phyloP scores from a whole-genome alignment of 495 filamentous ascomycete species.

The Annulohypoxylon maeteangense region DNA sequence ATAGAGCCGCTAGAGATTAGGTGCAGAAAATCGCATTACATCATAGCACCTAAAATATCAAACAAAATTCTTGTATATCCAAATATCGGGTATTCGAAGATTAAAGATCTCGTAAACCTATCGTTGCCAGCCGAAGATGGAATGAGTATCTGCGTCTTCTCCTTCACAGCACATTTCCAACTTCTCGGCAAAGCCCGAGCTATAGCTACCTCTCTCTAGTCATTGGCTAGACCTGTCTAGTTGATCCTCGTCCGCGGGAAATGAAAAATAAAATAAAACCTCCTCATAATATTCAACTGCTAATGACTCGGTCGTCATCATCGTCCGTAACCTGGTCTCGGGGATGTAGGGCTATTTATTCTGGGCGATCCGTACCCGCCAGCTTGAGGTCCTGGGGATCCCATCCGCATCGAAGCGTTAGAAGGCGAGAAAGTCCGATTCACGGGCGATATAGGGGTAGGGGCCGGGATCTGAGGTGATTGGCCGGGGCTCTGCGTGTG shows the following conservation, averaged over 20 bases:
- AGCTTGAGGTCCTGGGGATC: slow-evolving; percentile 45
- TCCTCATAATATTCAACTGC: slow-evolving; percentile 4
- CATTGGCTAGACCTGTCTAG: background rate
- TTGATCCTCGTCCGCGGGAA: background rate
- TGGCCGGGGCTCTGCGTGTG: slow-evolving; percentile 43
- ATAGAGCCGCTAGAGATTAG: background rate
- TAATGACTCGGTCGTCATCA: background rate
- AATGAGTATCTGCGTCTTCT: slow-evolving; percentile 13
- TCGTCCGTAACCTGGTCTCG: slow-evolving; percentile 16
- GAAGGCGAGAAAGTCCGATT: slow-evolving; percentile 49
- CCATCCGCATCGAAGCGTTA: slow-evolving; percentile 38
- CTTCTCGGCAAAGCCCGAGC: background rate
- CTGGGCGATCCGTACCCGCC: slow-evolving; percentile 36
- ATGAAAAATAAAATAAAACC: background rate
- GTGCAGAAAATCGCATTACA: background rate
- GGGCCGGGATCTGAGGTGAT: slow-evolving; percentile 32
- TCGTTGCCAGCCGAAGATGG: slow-evolving; percentile 36
- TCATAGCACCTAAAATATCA: slow-evolving; percentile 8
- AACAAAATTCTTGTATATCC: slow-evolving; percentile 8
- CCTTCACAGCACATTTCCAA: background rate
- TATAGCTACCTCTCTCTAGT: background rate
- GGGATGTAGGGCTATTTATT: slow-evolving; percentile 34
- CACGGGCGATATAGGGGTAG: slow-evolving; percentile 31
- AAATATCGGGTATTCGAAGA: slow-evolving; percentile 22
- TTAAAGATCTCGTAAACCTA: slow-evolving; percentile 26